Percentiles rank a stretch among this genome's conserved stretches.
Conservation (phyloP, 352 stramenopile genomes). For the Globisporangium perplexum region DNA sequence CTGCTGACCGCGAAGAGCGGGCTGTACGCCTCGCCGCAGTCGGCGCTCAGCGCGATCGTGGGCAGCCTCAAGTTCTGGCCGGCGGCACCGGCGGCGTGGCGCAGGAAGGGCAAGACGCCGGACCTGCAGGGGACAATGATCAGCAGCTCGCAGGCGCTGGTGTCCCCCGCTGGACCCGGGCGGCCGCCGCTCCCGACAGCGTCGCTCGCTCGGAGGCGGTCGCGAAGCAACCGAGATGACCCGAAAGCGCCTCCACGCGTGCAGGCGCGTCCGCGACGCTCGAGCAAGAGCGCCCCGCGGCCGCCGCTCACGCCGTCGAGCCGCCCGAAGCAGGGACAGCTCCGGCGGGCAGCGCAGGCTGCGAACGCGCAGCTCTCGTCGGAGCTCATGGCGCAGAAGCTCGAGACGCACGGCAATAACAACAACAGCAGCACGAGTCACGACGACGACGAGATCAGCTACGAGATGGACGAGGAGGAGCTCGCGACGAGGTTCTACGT, state of each 20-base stretch:
- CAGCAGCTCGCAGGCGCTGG: background rate
- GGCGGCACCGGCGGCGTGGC: constrained; percentile 5
- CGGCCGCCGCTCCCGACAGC: background rate
- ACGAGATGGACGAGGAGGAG: constrained; percentile 7
- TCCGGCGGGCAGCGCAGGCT: background rate
- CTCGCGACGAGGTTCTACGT: constrained; percentile 10
- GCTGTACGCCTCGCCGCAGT: constrained; percentile 5
- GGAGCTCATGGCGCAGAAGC: constrained; percentile 11
- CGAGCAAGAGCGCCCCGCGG: constrained; percentile 2
- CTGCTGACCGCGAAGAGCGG: background rate
- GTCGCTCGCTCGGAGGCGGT: background rate
- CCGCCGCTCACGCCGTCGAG: background rate
- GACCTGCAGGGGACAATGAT: background rate
- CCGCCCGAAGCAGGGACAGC: background rate
- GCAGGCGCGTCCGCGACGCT: background rate
- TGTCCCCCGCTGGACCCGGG: background rate
- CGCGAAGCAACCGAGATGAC: background rate
- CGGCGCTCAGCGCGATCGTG: constrained; percentile 5
- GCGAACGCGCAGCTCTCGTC: constrained; percentile 12
- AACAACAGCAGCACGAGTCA: background rate
- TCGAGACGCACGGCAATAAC: background rate
- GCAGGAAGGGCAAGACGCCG: constrained; percentile 1
- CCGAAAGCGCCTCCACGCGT: background rate
- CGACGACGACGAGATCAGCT: constrained; percentile 1
- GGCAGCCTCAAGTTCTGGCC: constrained; percentile 6